Base-by-base conservation (phyloP, 2,329 filamentous ascomycete genomes). In the Trichoderma sp. region DNA sequence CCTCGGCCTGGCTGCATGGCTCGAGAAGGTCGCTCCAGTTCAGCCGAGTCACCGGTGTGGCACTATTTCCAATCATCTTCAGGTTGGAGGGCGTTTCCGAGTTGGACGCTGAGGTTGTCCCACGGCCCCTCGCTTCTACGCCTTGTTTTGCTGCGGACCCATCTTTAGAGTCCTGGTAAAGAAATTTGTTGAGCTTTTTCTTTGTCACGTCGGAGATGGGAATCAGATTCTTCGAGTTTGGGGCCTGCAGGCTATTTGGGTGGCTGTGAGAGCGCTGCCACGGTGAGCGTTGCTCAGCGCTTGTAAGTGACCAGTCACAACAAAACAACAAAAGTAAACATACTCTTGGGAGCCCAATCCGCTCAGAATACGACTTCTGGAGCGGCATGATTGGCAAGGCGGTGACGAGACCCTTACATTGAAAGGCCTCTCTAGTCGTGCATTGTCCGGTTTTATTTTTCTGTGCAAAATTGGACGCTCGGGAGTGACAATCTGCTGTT, bases 1-100 rank as follows among this genome's bases (percentile, higher is more conserved):
- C 83, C 68, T 89, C 86, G 45, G 83, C 82, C 21, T 82, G 80
- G 41, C 85, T 83, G 29, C 81, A 81, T 71, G 85, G 85, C 75
- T 87, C 88, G 77, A 91, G 86, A 56, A 93, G 84, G 78, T 92
- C 90, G 74, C 88, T 87, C 87, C 91, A 90, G 63, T 88, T 87
- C 71, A 91, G 81, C 71, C 87, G 87, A 68, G 85, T 87, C 16
- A 86, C 85, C 1, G 90, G 89, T 1, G 90, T 91, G 67, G 78
- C 74, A 45, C 76, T 41, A 50, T 73, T 77, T 67, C 81, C 79
- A 77, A 80, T 78, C 62, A 78, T 80, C 31, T 78, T 75, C 31
- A 71, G 62, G 56, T 78, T 77, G 11, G 77, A 77, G 31, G 75
- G 76, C n/a, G 74, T 53, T 64, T 60, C 38, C 33, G 74, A 16